Percentiles rank a stretch among this genome's conserved stretches.
These are phyloP conservation scores for Irpex sp. DNA, from an alignment of 1,284 basidiomycete genomes.

Conservation along the genomic window DNA sequence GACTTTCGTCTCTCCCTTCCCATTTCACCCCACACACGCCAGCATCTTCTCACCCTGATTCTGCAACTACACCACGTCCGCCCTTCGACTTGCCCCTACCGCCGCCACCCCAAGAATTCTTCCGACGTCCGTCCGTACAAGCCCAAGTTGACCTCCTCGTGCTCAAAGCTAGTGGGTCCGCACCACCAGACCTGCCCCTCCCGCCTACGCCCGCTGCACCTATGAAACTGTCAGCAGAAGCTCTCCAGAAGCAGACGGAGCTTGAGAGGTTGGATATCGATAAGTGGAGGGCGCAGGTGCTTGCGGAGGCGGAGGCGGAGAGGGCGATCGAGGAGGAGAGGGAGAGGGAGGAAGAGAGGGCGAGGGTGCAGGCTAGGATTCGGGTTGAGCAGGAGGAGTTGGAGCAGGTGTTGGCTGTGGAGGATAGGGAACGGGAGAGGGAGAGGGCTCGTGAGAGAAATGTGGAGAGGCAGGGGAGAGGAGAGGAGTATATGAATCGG, in stretches of 20 bases:
- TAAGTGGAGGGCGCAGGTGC: slow-evolving; percentile 3
- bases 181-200: slow-evolving; percentile 11
- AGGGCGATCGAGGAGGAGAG: background rate
- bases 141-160: background rate
- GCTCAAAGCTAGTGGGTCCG: background rate
- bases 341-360: background rate
- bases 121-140: background rate
- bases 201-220: slow-evolving; percentile 9
- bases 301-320: background rate
- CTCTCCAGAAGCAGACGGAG: background rate
- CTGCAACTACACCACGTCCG: no score
- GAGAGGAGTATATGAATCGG: background rate
- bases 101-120: background rate
- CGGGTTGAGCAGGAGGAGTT: background rate
- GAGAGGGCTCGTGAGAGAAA: background rate
- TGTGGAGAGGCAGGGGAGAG: background rate
- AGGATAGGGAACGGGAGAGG: background rate
- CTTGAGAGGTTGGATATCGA: background rate
- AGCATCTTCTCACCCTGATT: no score
- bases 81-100: background rate
- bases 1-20: no score
- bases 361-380: background rate
- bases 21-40: no score
- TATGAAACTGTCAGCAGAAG: slow-evolving; percentile 3
- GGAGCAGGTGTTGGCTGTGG: background rate